Base-by-base conservation (phyloP, 768 basidiomycete species). In the Suillus cothurnatus region DNA sequence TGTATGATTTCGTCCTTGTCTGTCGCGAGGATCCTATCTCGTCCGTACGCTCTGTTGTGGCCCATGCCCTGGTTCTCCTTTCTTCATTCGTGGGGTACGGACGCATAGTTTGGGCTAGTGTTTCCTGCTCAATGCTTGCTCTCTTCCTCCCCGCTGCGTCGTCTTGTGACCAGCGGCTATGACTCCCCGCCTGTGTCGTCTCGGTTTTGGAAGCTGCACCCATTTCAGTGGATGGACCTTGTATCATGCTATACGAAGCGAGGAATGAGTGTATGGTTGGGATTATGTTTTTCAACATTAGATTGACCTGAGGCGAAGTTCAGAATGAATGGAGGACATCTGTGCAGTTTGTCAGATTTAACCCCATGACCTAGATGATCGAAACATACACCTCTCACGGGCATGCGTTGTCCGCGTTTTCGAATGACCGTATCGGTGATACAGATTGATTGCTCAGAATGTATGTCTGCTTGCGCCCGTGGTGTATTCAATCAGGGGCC, bases 351-450 rank as follows among this genome's bases (percentile, higher is more conserved):
- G 26, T 26, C 11, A 59, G 11, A 39, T 28, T 19, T 19, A 59
- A 59, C 58, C 58, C 57, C 11, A 26, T 26, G 11, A 26, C 57
- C 58, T 41, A 26, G 26, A 32, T 5, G 36, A 39, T 26, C 9
- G 23, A 26, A n/a, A 26, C 5, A 58, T 28, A 39, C 58, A 21
- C 26, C 23, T 59, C 58, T 59, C 58, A 41, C 58, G 58, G 58
- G 23, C 58, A 59, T 59, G 58, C 41, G 58, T 39, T 59, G 3
- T 41, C 26, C 38, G 39, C 58, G 26, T 59, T 59, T 41, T 59
- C 58, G 38, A 57, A 36, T 9, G 11, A 23, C 34, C 34, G 34
- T 34, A 19, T 39, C 57, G 21, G 53, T 12, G 52, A 31, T 50
- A 8, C 9, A 28, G 50, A 55, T 14, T 21, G 26, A 59, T 59